Percentiles rank a stretch among this genome's conserved stretches.
These are phyloP conservation scores for Fusarium marasasianum DNA, from an alignment of 2,329 filamentous ascomycete species.

Conservation along the genomic window DNA sequence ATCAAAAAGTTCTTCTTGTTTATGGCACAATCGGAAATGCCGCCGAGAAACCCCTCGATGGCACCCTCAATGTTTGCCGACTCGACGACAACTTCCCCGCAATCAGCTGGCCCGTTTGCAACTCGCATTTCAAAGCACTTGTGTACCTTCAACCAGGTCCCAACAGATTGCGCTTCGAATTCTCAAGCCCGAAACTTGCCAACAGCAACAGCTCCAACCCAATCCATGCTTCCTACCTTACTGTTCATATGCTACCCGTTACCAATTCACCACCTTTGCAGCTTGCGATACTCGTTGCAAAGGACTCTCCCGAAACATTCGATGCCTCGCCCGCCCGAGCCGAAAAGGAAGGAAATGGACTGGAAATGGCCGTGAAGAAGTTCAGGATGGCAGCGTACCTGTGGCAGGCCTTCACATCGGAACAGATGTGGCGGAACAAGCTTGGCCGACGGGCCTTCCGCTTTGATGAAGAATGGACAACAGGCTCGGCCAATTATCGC, in stretches of 20 bases:
- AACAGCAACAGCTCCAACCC: conserved; percentile 72
- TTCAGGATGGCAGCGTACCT: conserved; percentile 95
- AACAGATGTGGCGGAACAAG: conserved; percentile 93
- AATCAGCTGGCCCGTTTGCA: conserved; percentile 85
- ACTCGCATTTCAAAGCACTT: conserved; percentile 91
- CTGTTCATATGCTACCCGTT: conserved; percentile 86
- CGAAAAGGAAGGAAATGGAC: conserved; percentile 81
- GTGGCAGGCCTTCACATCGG: conserved; percentile 96
- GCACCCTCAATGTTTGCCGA: conserved; percentile 80
- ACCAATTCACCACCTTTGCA: conserved; percentile 84
- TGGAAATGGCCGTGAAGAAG: conserved; percentile 85
- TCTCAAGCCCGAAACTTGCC: conserved; percentile 81
- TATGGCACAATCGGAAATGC: conserved; percentile 83
- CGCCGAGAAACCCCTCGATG: conserved; percentile 74
- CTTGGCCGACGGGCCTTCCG: conserved; percentile 87
- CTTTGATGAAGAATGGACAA: conserved; percentile 95
- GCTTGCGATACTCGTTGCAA: conserved; percentile 85
- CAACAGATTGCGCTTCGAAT: conserved; percentile 89
- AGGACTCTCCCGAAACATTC: conserved; percentile 86
- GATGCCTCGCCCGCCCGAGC: conserved; percentile 81
- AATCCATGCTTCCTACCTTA: conserved; percentile 81
- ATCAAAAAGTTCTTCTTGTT: conserved; percentile 88
- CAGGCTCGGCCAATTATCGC: conserved; percentile 79
- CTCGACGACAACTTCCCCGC: conserved; percentile 87
- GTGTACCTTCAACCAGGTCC: conserved; percentile 91